Conservation (phyloP, 257 asterid species). For the Solanum gracilifrons region DNA sequence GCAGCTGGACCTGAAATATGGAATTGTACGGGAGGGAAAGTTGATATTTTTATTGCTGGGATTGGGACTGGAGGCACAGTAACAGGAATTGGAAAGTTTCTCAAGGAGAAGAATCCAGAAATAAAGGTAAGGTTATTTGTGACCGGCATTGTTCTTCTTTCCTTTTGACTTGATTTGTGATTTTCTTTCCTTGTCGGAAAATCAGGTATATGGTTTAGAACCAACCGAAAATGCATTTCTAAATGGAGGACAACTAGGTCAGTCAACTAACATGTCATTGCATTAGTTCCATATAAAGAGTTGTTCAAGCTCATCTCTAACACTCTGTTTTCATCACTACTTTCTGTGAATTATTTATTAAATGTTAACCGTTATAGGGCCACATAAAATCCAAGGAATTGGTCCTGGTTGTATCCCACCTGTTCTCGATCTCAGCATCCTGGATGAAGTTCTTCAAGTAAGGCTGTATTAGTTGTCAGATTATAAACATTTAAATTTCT, state of each 20-base stretch:
- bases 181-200: too few species aligned
- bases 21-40: constrained; percentile 22
- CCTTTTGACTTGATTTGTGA: background rate
- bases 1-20: constrained; percentile 45
- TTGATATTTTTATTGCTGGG: constrained; percentile 24
- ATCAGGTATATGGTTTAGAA: too few species aligned
- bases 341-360: background rate
- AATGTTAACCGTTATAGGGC: constrained; percentile 8
- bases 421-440: constrained; percentile 22
- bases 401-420: constrained; percentile 24
- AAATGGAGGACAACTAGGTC: too few species aligned
- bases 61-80: constrained; percentile 45
- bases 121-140: constrained; percentile 14
- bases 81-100: constrained; percentile 37
- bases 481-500: background rate
- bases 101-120: constrained; percentile 31
- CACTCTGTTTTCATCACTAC: background rate
- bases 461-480: background rate
- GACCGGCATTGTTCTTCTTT: background rate
- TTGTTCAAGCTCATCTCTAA: background rate
- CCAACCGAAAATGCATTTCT: too few species aligned
- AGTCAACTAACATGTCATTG: too few species aligned
- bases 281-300: background rate
- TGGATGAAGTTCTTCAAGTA: constrained; percentile 32
- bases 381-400: constrained; percentile 32